A percentile compares a stretch with the other conserved stretches of the same genome.
phyloP scores from a whole-genome alignment of 1,284 basidiomycete genomes.

The Athelia sp. region DNA sequence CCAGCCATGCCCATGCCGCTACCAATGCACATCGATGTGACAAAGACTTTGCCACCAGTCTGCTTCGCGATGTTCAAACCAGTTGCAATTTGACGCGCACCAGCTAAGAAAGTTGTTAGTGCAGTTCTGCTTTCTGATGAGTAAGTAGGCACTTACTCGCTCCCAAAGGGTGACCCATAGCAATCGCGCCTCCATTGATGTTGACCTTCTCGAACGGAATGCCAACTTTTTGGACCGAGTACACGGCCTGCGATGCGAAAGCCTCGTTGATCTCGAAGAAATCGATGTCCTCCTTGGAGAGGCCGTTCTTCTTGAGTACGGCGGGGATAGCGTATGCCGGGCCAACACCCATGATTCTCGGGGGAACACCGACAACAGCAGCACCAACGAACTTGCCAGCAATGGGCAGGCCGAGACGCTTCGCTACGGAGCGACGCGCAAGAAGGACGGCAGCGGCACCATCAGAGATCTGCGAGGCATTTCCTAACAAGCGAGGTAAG shows the following conservation, averaged over 20 bases:
- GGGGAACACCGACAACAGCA: slow-evolving; percentile 79
- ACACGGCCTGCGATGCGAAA: slow-evolving; percentile 86
- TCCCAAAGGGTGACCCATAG: slow-evolving; percentile 86
- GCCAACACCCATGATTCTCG: slow-evolving; percentile 88
- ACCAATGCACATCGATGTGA: slow-evolving; percentile 95
- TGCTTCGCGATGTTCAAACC: slow-evolving; percentile 81
- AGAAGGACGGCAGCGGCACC: slow-evolving; percentile 95
- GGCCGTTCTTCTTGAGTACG: slow-evolving; percentile 68
- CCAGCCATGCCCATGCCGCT: slow-evolving; percentile 85
- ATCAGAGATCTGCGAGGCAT: slow-evolving; percentile 95
- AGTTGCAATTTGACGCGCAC: slow-evolving; percentile 86
- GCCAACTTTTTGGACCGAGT: slow-evolving; percentile 71
- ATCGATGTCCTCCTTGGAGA: slow-evolving; percentile 77
- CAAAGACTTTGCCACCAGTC: slow-evolving; percentile 70
- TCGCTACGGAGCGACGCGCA: slow-evolving; percentile 80
- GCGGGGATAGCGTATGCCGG: slow-evolving; percentile 90
- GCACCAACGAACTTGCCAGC: slow-evolving; percentile 88
- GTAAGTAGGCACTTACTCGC: too few relatives aligned
- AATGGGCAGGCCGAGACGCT: slow-evolving; percentile 87
- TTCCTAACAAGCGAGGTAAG: slow-evolving; percentile 43
- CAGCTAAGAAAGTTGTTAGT: too few relatives aligned
- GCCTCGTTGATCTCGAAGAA: slow-evolving; percentile 97
- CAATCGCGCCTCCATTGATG: slow-evolving; percentile 85
- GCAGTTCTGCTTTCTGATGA: too few relatives aligned
- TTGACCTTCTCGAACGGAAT: slow-evolving; percentile 83